Conservation (phyloP, 1,284 basidiomycete species). For the Pholiota adiposa region DNA sequence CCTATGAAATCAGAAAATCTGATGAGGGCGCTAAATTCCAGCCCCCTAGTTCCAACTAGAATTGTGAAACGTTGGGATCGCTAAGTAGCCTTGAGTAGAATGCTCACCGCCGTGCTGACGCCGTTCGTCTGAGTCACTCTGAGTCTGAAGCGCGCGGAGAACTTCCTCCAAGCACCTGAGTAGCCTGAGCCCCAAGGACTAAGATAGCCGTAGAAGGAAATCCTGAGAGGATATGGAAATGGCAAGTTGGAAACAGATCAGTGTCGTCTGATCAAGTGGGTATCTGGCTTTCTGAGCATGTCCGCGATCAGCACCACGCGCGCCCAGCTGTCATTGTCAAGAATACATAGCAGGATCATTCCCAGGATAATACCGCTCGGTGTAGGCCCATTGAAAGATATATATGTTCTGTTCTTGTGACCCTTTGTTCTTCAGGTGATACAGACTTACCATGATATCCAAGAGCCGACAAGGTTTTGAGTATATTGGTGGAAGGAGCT, state of each 20-base stretch:
- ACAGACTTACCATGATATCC: not conserved
- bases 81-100: too few relatives aligned
- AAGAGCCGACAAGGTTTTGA: not conserved
- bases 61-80: too few relatives aligned
- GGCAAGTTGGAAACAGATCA: too few relatives aligned
- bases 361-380: not conserved
- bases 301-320: not conserved
- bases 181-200: too few relatives aligned
- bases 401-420: not conserved
- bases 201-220: not conserved
- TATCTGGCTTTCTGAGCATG: too few relatives aligned
- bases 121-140: too few relatives aligned
- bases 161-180: too few relatives aligned
- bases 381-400: not conserved
- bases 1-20: not conserved
- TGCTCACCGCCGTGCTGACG: too few relatives aligned
- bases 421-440: not conserved
- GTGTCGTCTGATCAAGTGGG: not conserved
- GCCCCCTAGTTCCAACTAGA: too few relatives aligned
- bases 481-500: too few relatives aligned
- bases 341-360: not conserved
- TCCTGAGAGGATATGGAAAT: not conserved
- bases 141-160: too few relatives aligned
- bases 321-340: not conserved
- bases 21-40: not conserved